These are phyloP conservation scores for Macrolepiota dolichaula DNA, from an alignment of 768 basidiomycete species.

Conservation along the genomic window DNA sequence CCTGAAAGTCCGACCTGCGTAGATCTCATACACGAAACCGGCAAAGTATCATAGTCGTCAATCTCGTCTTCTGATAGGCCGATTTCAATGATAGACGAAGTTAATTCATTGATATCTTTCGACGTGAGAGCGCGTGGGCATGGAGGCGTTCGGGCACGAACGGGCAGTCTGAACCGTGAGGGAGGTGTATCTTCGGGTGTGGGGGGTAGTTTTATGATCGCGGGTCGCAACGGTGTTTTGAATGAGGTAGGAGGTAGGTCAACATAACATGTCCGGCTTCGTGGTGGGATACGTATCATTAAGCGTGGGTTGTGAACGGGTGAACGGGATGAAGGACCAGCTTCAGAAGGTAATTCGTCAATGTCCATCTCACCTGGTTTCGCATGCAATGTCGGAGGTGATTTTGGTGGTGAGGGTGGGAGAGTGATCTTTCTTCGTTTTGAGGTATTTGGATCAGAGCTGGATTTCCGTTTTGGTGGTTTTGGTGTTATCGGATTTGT, in stretches of 20 bases:
- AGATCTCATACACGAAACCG: constrained; percentile 6
- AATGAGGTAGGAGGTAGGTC: not conserved
- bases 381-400: not conserved
- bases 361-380: not conserved
- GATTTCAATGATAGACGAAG: constrained; percentile 5
- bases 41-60: not conserved
- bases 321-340: not conserved
- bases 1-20: constrained; percentile 3
- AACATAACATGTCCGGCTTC: not conserved
- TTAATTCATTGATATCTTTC: not conserved
- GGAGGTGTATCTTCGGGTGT: constrained; percentile 13
- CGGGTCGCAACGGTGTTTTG: not conserved
- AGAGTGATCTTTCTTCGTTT: constrained; percentile 8
- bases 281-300: constrained; percentile 11
- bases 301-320: not conserved
- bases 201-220: not conserved
- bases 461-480: not conserved
- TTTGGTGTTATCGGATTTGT: constrained; percentile 4
- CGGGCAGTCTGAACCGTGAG: constrained; percentile 2
- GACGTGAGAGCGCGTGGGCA: not conserved
- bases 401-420: constrained; percentile 11
- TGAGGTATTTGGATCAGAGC: not conserved
- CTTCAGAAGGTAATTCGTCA: not conserved
- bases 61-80: constrained; percentile 6
- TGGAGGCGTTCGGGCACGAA: not conserved